These are phyloP conservation scores for Pyricularia sp. DNA, from an alignment of 2,329 filamentous ascomycete genomes.

Conservation along the genomic window DNA sequence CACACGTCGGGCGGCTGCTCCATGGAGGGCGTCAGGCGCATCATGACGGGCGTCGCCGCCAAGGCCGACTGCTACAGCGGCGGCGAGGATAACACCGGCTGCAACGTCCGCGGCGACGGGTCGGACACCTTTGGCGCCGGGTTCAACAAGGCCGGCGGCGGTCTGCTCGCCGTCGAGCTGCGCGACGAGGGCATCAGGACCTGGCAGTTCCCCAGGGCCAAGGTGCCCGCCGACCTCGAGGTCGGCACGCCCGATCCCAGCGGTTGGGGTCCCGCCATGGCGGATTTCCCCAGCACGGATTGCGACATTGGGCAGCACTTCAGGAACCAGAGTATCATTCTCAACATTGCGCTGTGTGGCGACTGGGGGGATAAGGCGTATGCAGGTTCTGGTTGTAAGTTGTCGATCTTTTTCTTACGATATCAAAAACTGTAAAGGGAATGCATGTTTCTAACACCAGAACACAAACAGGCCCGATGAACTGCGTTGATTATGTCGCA, in stretches of 20 bases:
- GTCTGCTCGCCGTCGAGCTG: slow-evolving; percentile 53
- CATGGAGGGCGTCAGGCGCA: slow-evolving; percentile 38
- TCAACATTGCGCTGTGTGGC: slow-evolving; percentile 58
- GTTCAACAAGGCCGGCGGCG: slow-evolving; percentile 46
- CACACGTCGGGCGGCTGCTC: slow-evolving; percentile 45
- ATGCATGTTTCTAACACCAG: neutral
- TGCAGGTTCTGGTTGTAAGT: slow-evolving; percentile 33
- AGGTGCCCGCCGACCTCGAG: slow-evolving; percentile 42
- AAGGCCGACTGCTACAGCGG: slow-evolving; percentile 39
- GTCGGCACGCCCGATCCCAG: slow-evolving; percentile 44
- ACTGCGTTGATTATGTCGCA: slow-evolving; percentile 48
- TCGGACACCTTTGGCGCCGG: slow-evolving; percentile 35
- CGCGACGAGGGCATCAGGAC: slow-evolving; percentile 50
- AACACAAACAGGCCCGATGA: slow-evolving; percentile 26
- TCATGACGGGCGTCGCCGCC: slow-evolving; percentile 35
- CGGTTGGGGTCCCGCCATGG: slow-evolving; percentile 50
- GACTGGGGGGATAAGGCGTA: slow-evolving; percentile 39
- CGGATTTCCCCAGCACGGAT: slow-evolving; percentile 55
- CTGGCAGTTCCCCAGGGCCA: slow-evolving; percentile 46
- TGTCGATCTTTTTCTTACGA: neutral
- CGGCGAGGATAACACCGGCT: slow-evolving; percentile 43
- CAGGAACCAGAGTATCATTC: slow-evolving; percentile 55
- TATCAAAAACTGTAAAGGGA: neutral
- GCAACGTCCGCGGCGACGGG: slow-evolving; percentile 38
- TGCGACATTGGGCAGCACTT: slow-evolving; percentile 53